A percentile compares a stretch with the other conserved stretches of the same genome.
These are phyloP conservation scores for Ascochyta pisi DNA, from an alignment of 2,329 filamentous ascomycete genomes.

Conservation along the genomic window DNA sequence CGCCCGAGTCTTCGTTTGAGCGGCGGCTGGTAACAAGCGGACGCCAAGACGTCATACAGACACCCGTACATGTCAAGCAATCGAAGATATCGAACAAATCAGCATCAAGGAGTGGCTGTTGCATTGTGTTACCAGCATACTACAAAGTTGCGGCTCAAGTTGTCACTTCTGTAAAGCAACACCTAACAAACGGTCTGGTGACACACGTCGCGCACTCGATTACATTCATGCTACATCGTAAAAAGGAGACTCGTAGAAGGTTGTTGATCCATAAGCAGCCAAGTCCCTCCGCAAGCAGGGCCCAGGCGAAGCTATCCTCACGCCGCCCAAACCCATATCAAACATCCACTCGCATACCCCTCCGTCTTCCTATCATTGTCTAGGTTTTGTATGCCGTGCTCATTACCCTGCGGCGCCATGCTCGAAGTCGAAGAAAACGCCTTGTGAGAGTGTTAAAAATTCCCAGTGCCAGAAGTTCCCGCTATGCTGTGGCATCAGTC, in stretches of 20 bases:
- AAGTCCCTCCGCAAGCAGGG: constrained; percentile 31
- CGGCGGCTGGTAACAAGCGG: constrained; percentile 12
- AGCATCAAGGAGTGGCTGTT: neutral
- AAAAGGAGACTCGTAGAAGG: constrained; percentile 28
- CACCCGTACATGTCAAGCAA: neutral
- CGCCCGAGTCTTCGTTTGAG: constrained; percentile 10
- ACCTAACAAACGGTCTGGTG: neutral
- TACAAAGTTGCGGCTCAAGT: neutral
- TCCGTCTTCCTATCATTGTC: constrained; percentile 6
- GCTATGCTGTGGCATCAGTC: constrained; percentile 47
- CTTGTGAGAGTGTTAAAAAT: constrained; percentile 25
- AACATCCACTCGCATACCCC: constrained; percentile 13
- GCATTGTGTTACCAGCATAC: neutral
- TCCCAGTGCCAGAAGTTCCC: constrained; percentile 34
- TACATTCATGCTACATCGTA: constrained; percentile 27
- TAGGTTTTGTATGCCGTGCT: constrained; percentile 13
- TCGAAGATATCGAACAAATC: neutral
- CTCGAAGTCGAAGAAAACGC: constrained; percentile 12
- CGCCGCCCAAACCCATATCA: constrained; percentile 25
- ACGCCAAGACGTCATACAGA: constrained; percentile 15
- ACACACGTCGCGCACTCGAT: constrained; percentile 4
- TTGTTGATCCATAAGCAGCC: constrained; percentile 24
- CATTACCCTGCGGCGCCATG: constrained; percentile 10
- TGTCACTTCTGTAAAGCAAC: neutral
- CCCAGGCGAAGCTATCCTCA: constrained; percentile 23